phyloP scores from a whole-genome alignment of 139 green algal species.

The Diplosphaera chodatii region DNA sequence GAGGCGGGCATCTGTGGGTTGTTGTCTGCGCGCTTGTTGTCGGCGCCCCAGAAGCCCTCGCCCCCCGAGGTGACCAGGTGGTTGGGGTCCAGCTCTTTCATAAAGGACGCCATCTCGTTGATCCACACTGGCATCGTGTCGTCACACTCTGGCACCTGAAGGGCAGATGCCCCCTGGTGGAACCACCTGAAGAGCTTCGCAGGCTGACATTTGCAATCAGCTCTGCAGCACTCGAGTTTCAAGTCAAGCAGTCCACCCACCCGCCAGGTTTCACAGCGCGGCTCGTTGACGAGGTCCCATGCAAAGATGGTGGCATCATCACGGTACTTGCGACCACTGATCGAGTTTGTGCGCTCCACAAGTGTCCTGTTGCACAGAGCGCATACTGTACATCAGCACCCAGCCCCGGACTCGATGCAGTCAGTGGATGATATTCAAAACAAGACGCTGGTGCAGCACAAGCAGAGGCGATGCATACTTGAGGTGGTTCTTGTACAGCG shows the following conservation, averaged over 20 bases:
- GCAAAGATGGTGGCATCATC: constrained; percentile 69
- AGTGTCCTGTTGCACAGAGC: constrained; percentile 11
- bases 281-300: constrained; percentile 79
- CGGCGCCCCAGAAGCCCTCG: constrained; percentile 55
- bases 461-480: no score
- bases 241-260: no score
- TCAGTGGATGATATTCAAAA: no score
- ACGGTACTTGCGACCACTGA: constrained; percentile 44
- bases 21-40: neutral
- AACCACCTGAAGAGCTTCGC: no score
- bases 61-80: constrained; percentile 58
- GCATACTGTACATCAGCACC: no score
- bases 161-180: no score
- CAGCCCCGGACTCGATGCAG: no score
- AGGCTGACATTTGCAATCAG: no score
- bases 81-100: constrained; percentile 48
- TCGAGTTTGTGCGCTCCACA: constrained; percentile 28
- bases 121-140: constrained; percentile 40
- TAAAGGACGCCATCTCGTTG: constrained; percentile 34
- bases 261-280: constrained; percentile 42
- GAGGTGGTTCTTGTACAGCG: constrained; percentile 62
- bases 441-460: no score
- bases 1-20: constrained; percentile 13
- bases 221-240: no score
- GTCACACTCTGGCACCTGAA: constrained; percentile 17